Percentiles rank a stretch among this genome's conserved stretches.
phyloP scores from a whole-genome alignment of 192 early-diverging fungal species.

The Podila verticillata region DNA sequence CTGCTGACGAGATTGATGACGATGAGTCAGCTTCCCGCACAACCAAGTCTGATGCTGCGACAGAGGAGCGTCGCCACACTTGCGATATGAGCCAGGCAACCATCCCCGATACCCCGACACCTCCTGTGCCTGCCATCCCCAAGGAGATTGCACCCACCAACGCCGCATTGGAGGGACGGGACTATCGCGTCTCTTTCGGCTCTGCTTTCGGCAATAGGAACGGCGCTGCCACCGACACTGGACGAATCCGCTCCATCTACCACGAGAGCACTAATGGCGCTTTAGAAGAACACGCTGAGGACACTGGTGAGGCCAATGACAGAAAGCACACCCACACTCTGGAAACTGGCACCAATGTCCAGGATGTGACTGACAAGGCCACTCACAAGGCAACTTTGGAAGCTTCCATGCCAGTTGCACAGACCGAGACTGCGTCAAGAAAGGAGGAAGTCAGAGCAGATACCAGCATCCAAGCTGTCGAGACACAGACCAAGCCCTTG shows the following conservation, averaged over 20 bases:
- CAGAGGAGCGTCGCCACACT: slow-evolving; percentile 38
- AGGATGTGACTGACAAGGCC: neutral
- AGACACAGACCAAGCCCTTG: slow-evolving; percentile 3
- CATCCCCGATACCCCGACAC: neutral
- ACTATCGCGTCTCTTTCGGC: slow-evolving; percentile 30
- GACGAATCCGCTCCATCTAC: slow-evolving; percentile 30
- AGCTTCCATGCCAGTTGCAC: neutral
- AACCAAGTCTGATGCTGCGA: neutral
- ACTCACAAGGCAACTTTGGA: neutral
- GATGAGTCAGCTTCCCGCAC: neutral
- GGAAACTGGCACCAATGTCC: neutral
- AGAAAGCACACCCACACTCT: neutral
- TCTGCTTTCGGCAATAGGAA: slow-evolving; percentile 33
- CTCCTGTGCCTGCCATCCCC: slow-evolving; percentile 12
- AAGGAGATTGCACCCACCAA: slow-evolving; percentile 4
- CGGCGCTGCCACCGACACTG: slow-evolving; percentile 21
- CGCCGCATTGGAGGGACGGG: neutral
- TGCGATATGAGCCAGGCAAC: slow-evolving; percentile 28
- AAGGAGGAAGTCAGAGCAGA: neutral
- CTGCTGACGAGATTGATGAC: neutral
- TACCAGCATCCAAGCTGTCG: neutral
- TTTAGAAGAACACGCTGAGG: neutral
- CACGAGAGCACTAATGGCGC: neutral
- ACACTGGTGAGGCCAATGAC: neutral
- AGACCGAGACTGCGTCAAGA: too few species aligned